A percentile compares a stretch with the other conserved stretches of the same genome.
These are phyloP conservation scores for Komagataea norvegica DNA, from an alignment of 1,139 yeast species.

Conservation along the genomic window DNA sequence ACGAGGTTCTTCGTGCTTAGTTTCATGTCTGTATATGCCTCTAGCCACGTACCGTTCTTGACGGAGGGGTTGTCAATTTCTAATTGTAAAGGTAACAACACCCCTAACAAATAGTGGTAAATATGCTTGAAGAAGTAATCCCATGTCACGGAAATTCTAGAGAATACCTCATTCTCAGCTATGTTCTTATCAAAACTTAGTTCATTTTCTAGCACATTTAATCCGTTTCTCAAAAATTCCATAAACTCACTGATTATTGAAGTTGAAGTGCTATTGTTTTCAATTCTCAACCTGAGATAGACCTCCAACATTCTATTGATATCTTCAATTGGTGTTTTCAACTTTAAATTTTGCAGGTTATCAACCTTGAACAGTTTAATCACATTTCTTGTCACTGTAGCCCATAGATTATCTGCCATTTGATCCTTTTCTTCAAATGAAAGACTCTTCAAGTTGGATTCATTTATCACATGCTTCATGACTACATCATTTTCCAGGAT, in stretches of 20 bases:
- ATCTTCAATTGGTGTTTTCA: constrained; percentile 53
- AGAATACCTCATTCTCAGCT: constrained; percentile 25
- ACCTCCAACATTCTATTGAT: constrained; percentile 44
- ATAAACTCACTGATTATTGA: constrained; percentile 40
- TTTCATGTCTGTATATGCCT: constrained; percentile 23
- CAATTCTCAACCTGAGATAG: constrained; percentile 40
- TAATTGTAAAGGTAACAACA: constrained; percentile 53
- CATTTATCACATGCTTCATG: constrained; percentile 23
- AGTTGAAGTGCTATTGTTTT: constrained; percentile 34
- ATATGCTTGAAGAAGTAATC: constrained; percentile 47
- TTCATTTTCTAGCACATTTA: constrained; percentile 39
- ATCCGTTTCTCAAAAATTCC: constrained; percentile 43
- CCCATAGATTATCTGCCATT: constrained; percentile 46
- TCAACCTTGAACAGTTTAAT: constrained; percentile 48
- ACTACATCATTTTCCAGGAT: constrained; percentile 29
- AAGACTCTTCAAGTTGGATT: constrained; percentile 30
- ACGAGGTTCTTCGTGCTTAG: constrained; percentile 30
- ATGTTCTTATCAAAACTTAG: constrained; percentile 25
- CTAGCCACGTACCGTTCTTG: constrained; percentile 32
- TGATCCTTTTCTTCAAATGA: constrained; percentile 41
- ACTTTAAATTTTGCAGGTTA: constrained; percentile 16
- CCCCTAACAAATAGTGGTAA: constrained; percentile 54
- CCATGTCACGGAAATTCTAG: constrained; percentile 46
- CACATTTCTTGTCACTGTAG: constrained; percentile 38
- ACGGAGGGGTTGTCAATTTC: constrained; percentile 41